Base-by-base conservation (phyloP, 176 grass and related monocot genomes). In the Zea luxurians region DNA sequence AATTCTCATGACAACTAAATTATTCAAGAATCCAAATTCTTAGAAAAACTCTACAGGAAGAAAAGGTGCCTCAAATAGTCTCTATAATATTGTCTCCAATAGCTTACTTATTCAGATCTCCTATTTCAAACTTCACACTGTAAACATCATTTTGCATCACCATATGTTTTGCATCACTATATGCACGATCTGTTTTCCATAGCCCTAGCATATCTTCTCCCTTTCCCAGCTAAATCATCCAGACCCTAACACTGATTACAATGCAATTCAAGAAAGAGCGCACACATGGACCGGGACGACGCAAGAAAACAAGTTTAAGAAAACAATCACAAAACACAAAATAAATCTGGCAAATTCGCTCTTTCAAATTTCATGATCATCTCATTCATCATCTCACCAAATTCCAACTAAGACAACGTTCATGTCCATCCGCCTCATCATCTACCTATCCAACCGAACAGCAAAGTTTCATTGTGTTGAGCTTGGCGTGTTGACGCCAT, bases 401-500 rank as follows among this genome's bases (percentile, higher is more conserved):
- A 53, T 3, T 17, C 27, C 48, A 16, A 17, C 27, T 17, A 52
- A 15, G 17, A 55, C 16, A 55, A n/a, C 1, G 4, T 50, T 38
- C 8, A 36, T 38, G 36, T 73, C 36, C 15, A 73, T 65, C 34
- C 75, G 20, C 75, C 2, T 54, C 37, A 34, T 35, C 54, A 58
- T 57, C 43, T 44, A 13, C 16, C 7, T 8, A 21, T 71, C 70
- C 13, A 35, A 73, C n/a, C 47, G 34, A 48, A 69, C n/a, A 50
- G 35, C 64, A 66, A 5, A 66, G 50, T 82, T 42, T 10, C 55
- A 61, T 70, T 57, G 57, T 46, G 70, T 75, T 78, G 78, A 18
- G 10, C 86, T 78, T 64, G 76, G 58, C 50, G 75, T 76, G 52
- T 88, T 58, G 5, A 78, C 67, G n/a, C 74, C 85, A 71, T 98